Evolutionary conservation across 331 rosid genomes (phyloP).

Genomic region (Saraca asoca): DNA sequence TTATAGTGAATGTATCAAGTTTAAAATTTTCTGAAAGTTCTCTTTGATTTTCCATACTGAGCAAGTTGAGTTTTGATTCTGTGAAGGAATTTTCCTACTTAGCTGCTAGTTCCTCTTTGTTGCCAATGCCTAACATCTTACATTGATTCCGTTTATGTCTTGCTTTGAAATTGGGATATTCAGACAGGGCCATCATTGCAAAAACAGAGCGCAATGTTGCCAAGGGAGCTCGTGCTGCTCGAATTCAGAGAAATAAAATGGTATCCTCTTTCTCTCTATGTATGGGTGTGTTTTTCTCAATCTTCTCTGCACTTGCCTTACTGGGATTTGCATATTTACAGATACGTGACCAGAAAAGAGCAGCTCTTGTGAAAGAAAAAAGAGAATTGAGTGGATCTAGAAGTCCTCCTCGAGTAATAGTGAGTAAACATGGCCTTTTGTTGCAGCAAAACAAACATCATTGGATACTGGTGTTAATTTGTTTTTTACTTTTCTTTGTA

Average conservation of each 20-base stretch:
- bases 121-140: neutral
- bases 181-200: slow-evolving; percentile 51
- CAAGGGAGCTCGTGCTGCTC: slow-evolving; percentile 77
- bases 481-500: neutral
- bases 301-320: neutral
- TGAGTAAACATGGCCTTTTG: slow-evolving; percentile 44
- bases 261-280: slow-evolving; percentile 35
- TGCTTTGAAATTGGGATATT: slow-evolving; percentile 13
- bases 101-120: neutral
- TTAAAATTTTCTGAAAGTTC: no score
- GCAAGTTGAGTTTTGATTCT: no score
- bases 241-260: slow-evolving; percentile 81
- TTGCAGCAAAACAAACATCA: neutral
- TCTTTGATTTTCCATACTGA: no score
- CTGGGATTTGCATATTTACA: slow-evolving; percentile 32
- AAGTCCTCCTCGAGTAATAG: slow-evolving; percentile 83
- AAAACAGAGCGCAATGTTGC: slow-evolving; percentile 59
- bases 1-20: no score
- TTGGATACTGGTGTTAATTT: neutral
- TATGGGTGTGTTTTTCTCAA: neutral
- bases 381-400: slow-evolving; percentile 74
- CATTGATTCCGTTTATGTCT: neutral
- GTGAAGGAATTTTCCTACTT: neutral
- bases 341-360: slow-evolving; percentile 74
- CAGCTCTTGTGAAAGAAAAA: slow-evolving; percentile 75